phyloP scores from a whole-genome alignment of 805 yeast genomes.

The Zygosaccharomyces bisporus region DNA sequence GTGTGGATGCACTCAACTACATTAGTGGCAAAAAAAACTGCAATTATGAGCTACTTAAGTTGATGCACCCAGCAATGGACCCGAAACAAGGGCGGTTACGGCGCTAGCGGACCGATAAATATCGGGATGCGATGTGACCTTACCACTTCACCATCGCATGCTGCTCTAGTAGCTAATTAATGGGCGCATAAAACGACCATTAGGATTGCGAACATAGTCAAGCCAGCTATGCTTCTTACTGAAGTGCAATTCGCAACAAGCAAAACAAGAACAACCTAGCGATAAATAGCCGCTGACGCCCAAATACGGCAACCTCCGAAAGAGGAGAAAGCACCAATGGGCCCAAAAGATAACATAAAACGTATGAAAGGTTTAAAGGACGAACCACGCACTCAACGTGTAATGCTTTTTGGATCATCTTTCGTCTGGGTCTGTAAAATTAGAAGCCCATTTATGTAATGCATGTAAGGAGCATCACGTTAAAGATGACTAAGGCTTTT shows the following conservation, averaged over 20 bases:
- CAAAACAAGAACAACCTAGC: constrained; percentile 45
- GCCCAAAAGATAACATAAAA: constrained; percentile 59
- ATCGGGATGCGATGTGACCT: constrained; percentile 42
- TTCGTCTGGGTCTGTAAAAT: constrained; percentile 50
- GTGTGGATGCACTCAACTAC: constrained; percentile 39
- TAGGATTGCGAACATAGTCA: constrained; percentile 48
- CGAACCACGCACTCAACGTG: constrained; percentile 43
- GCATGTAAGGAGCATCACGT: constrained; percentile 45
- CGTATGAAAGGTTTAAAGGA: constrained; percentile 48
- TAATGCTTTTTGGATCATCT: constrained; percentile 43
- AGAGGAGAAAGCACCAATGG: constrained; percentile 57
- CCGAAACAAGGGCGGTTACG: constrained; percentile 51
- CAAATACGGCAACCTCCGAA: constrained; percentile 51
- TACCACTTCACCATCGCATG: constrained; percentile 49
- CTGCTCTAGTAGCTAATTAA: constrained; percentile 55
- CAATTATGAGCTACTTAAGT: constrained; percentile 45
- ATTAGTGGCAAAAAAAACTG: constrained; percentile 55
- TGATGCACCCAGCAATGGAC: constrained; percentile 56
- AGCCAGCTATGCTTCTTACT: constrained; percentile 46
- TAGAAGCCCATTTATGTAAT: constrained; percentile 56
- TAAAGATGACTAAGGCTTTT: constrained; percentile 38
- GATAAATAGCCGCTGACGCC: constrained; percentile 50
- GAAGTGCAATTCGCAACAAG: constrained; percentile 54
- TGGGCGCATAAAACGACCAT: constrained; percentile 56
- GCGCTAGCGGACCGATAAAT: constrained; percentile 55